Evolutionary conservation across 2,329 filamentous ascomycete genomes (phyloP), one percentile per base, ranked within the genome.

Genomic region (Nakataea oryzae): DNA sequence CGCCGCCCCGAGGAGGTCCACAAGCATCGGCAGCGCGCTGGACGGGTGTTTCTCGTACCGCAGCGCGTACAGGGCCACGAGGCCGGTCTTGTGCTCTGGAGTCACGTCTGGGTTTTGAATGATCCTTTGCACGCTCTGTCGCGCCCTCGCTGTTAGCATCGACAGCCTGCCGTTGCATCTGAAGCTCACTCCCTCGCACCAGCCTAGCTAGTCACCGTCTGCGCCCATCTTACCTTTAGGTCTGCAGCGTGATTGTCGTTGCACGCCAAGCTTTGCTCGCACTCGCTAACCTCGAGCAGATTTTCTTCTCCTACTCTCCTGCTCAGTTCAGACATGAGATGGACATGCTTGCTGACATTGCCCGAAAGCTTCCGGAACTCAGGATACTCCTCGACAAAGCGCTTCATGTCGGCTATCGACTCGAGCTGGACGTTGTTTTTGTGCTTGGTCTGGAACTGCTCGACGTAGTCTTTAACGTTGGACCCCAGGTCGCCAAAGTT

Each of bases 261-360:
- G 75, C 96, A 99, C 58, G 93, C 95, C 62, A 99, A 78, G 71
- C 93, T 97, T 74, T 99, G 95, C 75, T 99, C 95, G 58, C 97
- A 81, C 77, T 99, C 95, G 74, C 92, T 96, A 63, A 97, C 92
- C 73, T 99, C 95, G n/a, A 99, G 81, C 54, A 99, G 76, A 67
- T 86, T 91, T 68, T 97, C 90, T 54, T 89, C 86, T 8, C 89
- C 90, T 17, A 99, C 93, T 62, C 90, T 86, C 63, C 93, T 84
- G 73, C 92, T 97, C 54, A 99, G 81, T 72, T 99, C 96, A 0
- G 92, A 92, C 27, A 99, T 95, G 27, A 99, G 79, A 0, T 95
- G 96, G 63, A 99, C 96, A 72, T 99, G 95, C 72, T 99, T 99
- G 77, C 93, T 97, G 61, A 99, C 95, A 68, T 99, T 99, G 50